Base-by-base conservation (phyloP, 2,329 filamentous ascomycete species). In the Lanzia echinophila region DNA sequence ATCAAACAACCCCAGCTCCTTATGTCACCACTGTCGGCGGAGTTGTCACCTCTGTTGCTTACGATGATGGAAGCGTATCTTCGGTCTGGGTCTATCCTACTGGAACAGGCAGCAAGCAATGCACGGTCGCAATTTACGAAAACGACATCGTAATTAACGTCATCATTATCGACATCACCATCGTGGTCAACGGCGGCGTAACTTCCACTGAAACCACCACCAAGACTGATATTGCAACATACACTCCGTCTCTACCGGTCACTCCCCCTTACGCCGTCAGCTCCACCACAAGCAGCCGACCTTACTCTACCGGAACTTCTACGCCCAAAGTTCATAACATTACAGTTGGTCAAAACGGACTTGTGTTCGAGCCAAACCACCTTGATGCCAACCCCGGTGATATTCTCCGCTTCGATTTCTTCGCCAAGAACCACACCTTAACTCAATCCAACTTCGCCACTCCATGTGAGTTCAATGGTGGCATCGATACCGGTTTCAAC, bases 361-460 rank as follows among this genome's bases (percentile, higher is more conserved):
- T 47, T 2, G 1, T 47, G 43, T 89, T 79, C 72, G 75, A 73
- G 44, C 85, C 85, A 24, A 73, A 79, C 57, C 71, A 78, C 61
- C 71, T 88, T 62, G 68, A 71, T 52, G 81, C 86, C 43, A 71
- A 72, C 41, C 70, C 84, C 1, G 85, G 86, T 49, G 86, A 89
- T 68, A 82, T 80, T 63, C 79, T 90, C 62, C 71, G 84, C 68
- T 89, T 89, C 71, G 78, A 79, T 61, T 89, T 89, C 75, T 75
- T 84, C 69, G 77, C 78, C 63, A 75, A 78, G 69, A 89, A 88
- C 76, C 86, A 89, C 75, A 87, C 84, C 20, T 82, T 80, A 53
- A 86, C 84, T 1, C 85, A 89, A 70, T 88, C 85, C 33, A 72
- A 76, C 15, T 88, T 89, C 62, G 74, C 73, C 47, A 72, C 72